Evolutionary conservation across 23 red algal species (phyloP).

Genomic region (Gracilaria caudata): DNA sequence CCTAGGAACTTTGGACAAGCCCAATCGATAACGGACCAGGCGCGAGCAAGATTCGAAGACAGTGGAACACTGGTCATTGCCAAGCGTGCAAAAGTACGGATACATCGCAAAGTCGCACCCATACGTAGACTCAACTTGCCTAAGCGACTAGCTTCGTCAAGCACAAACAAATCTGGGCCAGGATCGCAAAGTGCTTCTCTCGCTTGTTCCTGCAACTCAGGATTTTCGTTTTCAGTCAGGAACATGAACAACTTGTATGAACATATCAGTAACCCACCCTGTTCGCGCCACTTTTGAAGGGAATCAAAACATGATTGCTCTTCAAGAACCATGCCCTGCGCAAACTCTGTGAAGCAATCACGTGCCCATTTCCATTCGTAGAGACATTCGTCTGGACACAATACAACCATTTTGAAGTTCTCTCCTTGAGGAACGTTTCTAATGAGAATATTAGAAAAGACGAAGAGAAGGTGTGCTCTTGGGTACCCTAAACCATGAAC

Average conservation of each 20-base stretch:
- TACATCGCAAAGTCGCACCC: neutral
- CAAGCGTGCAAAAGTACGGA: slow-evolving; percentile 26
- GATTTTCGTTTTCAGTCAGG: slow-evolving; percentile 3
- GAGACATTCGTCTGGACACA: slow-evolving; percentile 18
- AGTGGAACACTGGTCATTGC: slow-evolving; percentile 54
- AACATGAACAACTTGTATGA: slow-evolving; percentile 10
- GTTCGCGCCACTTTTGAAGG: neutral
- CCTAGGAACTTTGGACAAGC: slow-evolving; percentile 53
- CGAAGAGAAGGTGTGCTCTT: slow-evolving; percentile 35
- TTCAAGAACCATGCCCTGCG: neutral
- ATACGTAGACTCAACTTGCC: neutral
- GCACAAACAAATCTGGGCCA: slow-evolving; percentile 44
- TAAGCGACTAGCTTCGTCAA: slow-evolving; percentile 52
- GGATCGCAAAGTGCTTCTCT: slow-evolving; percentile 29
- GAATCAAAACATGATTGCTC: slow-evolving; percentile 8
- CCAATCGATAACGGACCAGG: slow-evolving; percentile 48
- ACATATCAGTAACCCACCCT: neutral
- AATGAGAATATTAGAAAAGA: slow-evolving; percentile 30
- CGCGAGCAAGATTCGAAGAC: slow-evolving; percentile 9
- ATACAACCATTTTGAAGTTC: neutral
- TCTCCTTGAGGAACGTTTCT: neutral
- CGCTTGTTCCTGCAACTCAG: neutral
- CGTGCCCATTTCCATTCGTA: slow-evolving; percentile 14
- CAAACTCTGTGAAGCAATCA: neutral
- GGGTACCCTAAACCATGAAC: slow-evolving; percentile 54